Percentiles rank a stretch among this genome's conserved stretches.
phyloP scores from a whole-genome alignment of 805 yeast species.

The Ogataea populi-albae region DNA sequence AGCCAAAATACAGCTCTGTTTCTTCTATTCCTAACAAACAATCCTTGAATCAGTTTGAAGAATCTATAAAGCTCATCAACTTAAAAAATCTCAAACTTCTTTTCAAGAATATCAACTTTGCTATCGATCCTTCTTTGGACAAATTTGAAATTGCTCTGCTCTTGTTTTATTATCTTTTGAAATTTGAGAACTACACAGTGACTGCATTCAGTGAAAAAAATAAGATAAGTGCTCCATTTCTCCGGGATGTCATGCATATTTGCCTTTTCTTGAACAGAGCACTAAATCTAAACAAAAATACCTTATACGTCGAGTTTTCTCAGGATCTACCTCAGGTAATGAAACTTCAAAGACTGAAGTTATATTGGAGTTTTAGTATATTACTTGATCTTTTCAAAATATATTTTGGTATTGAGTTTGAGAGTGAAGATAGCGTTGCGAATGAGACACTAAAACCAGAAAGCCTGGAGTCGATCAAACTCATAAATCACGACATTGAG shows the following conservation, averaged over 20 bases:
- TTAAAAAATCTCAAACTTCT: slow-evolving; percentile 41
- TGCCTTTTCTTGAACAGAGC: slow-evolving; percentile 37
- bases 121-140: slow-evolving; percentile 41
- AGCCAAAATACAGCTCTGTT: slow-evolving; percentile 27
- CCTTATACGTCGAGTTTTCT: slow-evolving; percentile 9
- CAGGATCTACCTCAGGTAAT: slow-evolving; percentile 18
- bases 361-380: slow-evolving; percentile 44
- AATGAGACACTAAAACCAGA: slow-evolving; percentile 29
- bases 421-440: slow-evolving; percentile 14
- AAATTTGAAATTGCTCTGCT: slow-evolving; percentile 51
- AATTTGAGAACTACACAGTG: slow-evolving; percentile 30
- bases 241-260: slow-evolving; percentile 46
- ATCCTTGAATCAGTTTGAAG: slow-evolving; percentile 30
- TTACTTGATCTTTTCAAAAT: slow-evolving; percentile 30
- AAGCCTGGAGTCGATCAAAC: slow-evolving; percentile 33
- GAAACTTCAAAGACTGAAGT: slow-evolving; percentile 35
- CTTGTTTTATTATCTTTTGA: slow-evolving; percentile 47
- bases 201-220: slow-evolving; percentile 34
- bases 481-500: slow-evolving; percentile 34
- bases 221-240: slow-evolving; percentile 24
- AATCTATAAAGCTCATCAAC: slow-evolving; percentile 33
- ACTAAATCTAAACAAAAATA: slow-evolving; percentile 40
- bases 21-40: slow-evolving; percentile 29
- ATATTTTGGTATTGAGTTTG: slow-evolving; percentile 24
- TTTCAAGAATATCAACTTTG: slow-evolving; percentile 45